Evolutionary conservation across 257 asterid species (phyloP).

Genomic region (Solanum tarijense): DNA sequence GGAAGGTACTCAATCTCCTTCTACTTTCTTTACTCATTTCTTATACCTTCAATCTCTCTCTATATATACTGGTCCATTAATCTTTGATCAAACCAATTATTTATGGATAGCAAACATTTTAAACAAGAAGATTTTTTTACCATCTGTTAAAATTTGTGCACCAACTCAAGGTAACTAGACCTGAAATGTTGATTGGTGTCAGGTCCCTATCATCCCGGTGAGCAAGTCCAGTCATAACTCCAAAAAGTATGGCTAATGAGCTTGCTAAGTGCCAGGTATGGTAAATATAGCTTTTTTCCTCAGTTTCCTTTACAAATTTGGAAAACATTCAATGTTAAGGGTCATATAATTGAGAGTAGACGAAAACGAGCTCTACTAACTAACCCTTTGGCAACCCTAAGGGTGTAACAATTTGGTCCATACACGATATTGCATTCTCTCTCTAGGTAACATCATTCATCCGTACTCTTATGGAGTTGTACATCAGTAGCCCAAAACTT

Average conservation of each 20-base stretch:
- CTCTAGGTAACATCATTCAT: neutral
- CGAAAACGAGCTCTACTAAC: neutral
- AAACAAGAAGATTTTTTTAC: neutral
- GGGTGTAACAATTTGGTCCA: neutral
- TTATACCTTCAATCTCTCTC: neutral
- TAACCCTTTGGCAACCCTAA: neutral
- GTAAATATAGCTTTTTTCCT: neutral
- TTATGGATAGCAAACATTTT: neutral
- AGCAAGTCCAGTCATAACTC: neutral
- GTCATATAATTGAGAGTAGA: neutral
- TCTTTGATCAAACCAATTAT: neutral
- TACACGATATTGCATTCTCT: neutral
- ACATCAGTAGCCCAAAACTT: neutral
- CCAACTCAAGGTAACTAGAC: neutral
- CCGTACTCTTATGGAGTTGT: neutral
- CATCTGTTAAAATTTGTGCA: neutral
- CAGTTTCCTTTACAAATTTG: neutral
- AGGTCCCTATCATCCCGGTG: neutral
- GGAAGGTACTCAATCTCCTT: neutral
- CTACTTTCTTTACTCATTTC: neutral
- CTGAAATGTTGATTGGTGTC: neutral
- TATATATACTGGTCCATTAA: neutral
- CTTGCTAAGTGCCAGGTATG: neutral
- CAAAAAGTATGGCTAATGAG: neutral
- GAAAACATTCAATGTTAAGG: neutral